Base-by-base conservation (phyloP, 2,329 filamentous ascomycete genomes). In the Drechslerella stenobrocha region DNA sequence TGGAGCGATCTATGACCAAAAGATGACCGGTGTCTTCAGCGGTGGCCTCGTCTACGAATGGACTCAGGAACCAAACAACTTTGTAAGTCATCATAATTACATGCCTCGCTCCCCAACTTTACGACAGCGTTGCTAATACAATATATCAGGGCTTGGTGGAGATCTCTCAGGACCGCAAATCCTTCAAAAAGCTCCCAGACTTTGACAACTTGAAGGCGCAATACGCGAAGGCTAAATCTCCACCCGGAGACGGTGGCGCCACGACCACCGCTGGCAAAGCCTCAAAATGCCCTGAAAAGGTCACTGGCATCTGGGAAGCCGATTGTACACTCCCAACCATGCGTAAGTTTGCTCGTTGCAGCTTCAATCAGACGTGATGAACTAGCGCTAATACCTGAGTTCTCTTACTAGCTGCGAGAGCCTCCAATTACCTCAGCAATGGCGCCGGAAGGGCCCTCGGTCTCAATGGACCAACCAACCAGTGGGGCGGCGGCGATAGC, bases 11-110 rank as follows among this genome's bases (percentile, higher is more conserved):
- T 97, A 96, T 86, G 83, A 80, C 77, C 78, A 77, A 18, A 76
- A 96, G 66, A 97, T 97, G 92, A 90, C 87, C 5, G 73, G 77
- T 15, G 90, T 96, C 74, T 97, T 96, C 83, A 96, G 91, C 37
- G 93, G 93, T 74, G 93, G 93, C 76, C 83, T 98, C 35, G 88
- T 96, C 77, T 98, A 96, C 79, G 91, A 97, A 78, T 98, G 96
- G 81, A 86, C 88, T 7, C 79, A 87, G 74, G 90, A 95, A 77
- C 81, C 81, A 69, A 89, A 86, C 79, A 81, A 86, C 45, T 97
- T 85, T 77, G 92, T 66, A 53, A n/a, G 55, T 40, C 52, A 37
- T 6, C 13, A 15, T 32, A 20, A 13, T 8, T 47, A 42, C 13
- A 24, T 15, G 13, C 28, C 13, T 1, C 9, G 23, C 30, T 46